Base-by-base conservation (phyloP, 1,284 basidiomycete genomes). In the Ustilago lituana region DNA sequence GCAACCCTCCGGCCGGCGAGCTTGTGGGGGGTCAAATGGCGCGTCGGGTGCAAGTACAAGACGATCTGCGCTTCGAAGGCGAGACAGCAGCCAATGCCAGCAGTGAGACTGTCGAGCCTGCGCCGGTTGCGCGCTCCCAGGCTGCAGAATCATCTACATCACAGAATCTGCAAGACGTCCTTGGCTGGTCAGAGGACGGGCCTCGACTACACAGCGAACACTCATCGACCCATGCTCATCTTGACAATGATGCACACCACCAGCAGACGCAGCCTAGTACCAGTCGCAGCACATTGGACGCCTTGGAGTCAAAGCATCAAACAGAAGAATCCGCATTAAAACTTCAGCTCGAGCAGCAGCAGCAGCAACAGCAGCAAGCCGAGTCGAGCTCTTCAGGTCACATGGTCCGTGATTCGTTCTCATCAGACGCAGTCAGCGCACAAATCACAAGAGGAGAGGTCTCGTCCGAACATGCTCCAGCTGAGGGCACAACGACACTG, bases 111-210 rank as follows among this genome's bases (percentile, higher is more conserved):
- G 22, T 5, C 5, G 17, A 8, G 1, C 15, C 31, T 4, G 17
- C 5, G 3, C 27, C 29, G 10, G 23, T 15, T 7, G 40, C 29
- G 27, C 50, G 37, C 17, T 12, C 27, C 5, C 24, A 31, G 20
- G 40, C 6, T 37, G 36, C 36, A 5, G 23, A 41, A 15, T 4
- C 24, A 19, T 24, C 22, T 9, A 14, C 22, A 7, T 35, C 44
- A 7, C 36, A 39, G 19, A 24, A 33, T 17, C 36, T 58, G 9
- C 55, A 35, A 32, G 47, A 58, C 11, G 41, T 32, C 3, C 52
- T 62, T 14, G 59, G 53, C 10, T 62, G 59, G 59, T 55, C 59
- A n/a, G 47, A 55, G 15, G 19, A 32, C 26, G 20, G 22, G 12
- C 12, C 26, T 15, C 39, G 17, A 5, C 12, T 27, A 2, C 32